Base-by-base conservation (phyloP, 495 filamentous ascomycete species). In the Trichoderma virens region DNA sequence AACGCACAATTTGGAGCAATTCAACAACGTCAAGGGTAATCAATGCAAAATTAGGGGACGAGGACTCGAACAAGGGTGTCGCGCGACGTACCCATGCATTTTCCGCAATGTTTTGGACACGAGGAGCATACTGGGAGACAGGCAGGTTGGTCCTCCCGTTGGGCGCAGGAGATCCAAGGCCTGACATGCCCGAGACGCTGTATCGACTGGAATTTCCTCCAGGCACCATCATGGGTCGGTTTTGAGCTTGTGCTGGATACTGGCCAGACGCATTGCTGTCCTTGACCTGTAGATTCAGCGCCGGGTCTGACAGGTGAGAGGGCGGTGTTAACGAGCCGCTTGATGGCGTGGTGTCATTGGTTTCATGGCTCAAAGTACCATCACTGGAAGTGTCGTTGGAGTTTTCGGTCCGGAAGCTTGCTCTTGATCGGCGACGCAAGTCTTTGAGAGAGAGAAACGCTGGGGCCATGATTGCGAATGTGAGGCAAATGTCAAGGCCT, bases 111-210 rank as follows among this genome's bases (percentile, higher is more conserved):
- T 90, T 94, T 14, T 86, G 72, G 23, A 97, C 82, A 63, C 85
- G 81, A 14, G 92, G 92, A 28, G 90, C 89, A 74, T 89, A 92
- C 59, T 87, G 85, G 23, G 92, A 95, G 11, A 84, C 81, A 2
- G 83, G 83, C 62, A 81, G 74, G 61, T 80, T 78, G 60, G 84
- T 78, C 38, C 78, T 77, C 73, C 75, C 62, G 72, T 76, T 79
- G 38, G 80, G 78, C 69, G 83, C 72, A 27, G 88, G 86, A 2
- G 84, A 78, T 38, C 81, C 81, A 28, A 82, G 70, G 23, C 77
- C 83, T 51, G 79, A 70, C 77, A 82, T 80, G 64, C 83, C 83
- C n/a, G 80, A 78, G 41, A 82, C 75, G 67, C 79, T 81, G 51
- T 74, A 70, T 65, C 79, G 71, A 62, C 78, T 80, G 61, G 64